Evolutionary conservation across 768 basidiomycete species (phyloP), one percentile per base, ranked within the genome.

Genomic region (Boletus sensibilis): DNA sequence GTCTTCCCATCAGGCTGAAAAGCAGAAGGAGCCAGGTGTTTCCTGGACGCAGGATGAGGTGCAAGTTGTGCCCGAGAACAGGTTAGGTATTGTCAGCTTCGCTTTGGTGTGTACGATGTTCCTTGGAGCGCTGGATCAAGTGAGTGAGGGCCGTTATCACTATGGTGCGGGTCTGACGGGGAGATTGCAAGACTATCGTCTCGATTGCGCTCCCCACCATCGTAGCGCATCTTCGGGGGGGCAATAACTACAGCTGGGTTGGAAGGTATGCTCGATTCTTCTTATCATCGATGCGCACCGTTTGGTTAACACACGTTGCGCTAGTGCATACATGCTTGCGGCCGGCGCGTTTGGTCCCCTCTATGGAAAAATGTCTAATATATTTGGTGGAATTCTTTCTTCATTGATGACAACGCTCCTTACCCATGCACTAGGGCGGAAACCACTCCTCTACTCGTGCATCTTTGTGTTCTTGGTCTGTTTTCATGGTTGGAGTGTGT

Each of bases 281-380:
- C 34, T 33, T 33, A 48, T 68, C 5, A 55, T 51, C 29, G n/a
- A n/a, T n/a, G n/a, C n/a, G 10, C 5, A 34, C 25, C 38, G 13
- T 25, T 31, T 14, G 41, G 29, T 40, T 38, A 0, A 50, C 23
- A 23, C 21, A 4, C 7, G 1, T 48, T 33, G 13, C 2, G 6
- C 3, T 52, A 89, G 88, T 66, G 84, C 90, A 33, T 93, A 92
- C 67, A 74, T 92, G 18, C 81, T 93, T 20, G 79, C 85, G 0
- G 81, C 84, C 3, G 83, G 86, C 16, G 75, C 85, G 4, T 74
- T 88, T 11, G 77, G 84, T 0, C 89, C 90, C 0, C 62, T 90
- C 2, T 92, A 91, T 59, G 91, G 90, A 13, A 92, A 90, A 65
- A 70, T 90, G 0, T 89, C 88, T 2, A 85, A 90, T 68, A 73